These are phyloP conservation scores for Claviceps pazoutovae DNA, from an alignment of 2,329 filamentous ascomycete species.

Conservation along the genomic window DNA sequence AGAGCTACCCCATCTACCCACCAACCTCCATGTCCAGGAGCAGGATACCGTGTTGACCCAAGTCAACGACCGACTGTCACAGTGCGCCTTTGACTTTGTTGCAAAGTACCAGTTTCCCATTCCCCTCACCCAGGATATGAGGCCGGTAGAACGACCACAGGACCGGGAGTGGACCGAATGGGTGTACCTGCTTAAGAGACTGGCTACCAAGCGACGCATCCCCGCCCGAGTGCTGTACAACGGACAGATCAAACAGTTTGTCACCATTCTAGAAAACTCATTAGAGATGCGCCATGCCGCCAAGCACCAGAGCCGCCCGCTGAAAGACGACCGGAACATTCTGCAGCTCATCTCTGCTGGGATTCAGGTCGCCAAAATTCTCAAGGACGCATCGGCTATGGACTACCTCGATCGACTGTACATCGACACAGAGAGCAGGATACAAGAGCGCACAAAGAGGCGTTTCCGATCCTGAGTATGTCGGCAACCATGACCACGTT, in stretches of 20 bases:
- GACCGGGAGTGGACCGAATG: conserved; percentile 86
- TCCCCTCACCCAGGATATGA: conserved; percentile 68
- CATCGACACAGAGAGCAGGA: conserved; percentile 65
- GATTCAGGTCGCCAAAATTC: conserved; percentile 74
- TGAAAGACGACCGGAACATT: conserved; percentile 82
- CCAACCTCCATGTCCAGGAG: conserved; percentile 69
- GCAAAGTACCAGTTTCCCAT: conserved; percentile 87
- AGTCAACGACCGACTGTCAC: conserved; percentile 73
- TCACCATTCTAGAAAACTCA: conserved; percentile 78
- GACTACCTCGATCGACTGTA: conserved; percentile 70
- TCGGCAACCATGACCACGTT: conserved; percentile 8
- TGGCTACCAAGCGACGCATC: conserved; percentile 76
- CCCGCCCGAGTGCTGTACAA: conserved; percentile 75
- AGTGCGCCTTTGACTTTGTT: conserved; percentile 81
- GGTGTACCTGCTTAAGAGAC: conserved; percentile 74
- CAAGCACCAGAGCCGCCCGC: conserved; percentile 66
- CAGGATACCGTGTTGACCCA: conserved; percentile 68
- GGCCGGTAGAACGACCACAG: conserved; percentile 57
- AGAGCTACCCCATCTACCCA: conserved; percentile 68
- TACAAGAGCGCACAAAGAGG: conserved; percentile 46
- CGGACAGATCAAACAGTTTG: conserved; percentile 81
- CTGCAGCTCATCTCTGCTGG: conserved; percentile 77
- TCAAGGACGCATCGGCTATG: conserved; percentile 76
- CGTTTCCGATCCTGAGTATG: conserved; percentile 17
- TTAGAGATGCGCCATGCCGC: conserved; percentile 77